Evolutionary conservation across 495 filamentous ascomycete species (phyloP), one percentile per base, ranked within the genome.

Genomic region (Aspergillus kassunensis): DNA sequence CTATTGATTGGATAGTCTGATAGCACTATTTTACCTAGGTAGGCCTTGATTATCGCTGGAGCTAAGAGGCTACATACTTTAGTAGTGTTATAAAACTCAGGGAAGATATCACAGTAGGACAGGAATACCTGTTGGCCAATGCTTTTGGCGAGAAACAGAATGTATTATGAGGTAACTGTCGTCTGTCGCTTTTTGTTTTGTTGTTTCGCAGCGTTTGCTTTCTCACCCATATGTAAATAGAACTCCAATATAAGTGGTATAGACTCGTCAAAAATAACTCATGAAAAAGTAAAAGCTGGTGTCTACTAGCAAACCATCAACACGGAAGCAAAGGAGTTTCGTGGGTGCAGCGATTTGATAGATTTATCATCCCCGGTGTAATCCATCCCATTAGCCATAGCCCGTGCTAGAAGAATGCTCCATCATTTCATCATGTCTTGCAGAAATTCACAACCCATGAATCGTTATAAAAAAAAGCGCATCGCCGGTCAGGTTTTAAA

Each of bases 401-500:
- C 49, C 55, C 49, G 49, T 58, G 36, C 56, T 48, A 15, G 51
- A 35, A 48, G 43, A 45, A 52, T 45, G 49, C 52, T 48, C 53
- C 48, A 56, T 54, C 47, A 55, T 54, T 31, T 21, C 49, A 51
- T 53, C 49, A 51, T 53, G 52, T 45, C 43, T 53, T 31, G 42
- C 19, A 57, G 37, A 37, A 36, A 54, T 30, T 51, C 27, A 40
- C 46, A 51, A 25, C 46, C 23, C 45, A 44, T 53, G 27, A n/a
- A 36, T 55, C 54, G 51, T 59, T 45, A 58, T 56, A n/a, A 39
- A 34, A 56, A 50, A n/a, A n/a, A n/a, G n/a, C n/a, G n/a, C 31
- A 36, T 34, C 19, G 18, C 20, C 24, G 27, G 15, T 49, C 33
- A 16, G 10, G 44, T 44, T n/a, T 66, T 83, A 98, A 55, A 88